These are phyloP conservation scores for Polyporus arcularius DNA, from an alignment of 768 basidiomycete species.

Conservation along the genomic window DNA sequence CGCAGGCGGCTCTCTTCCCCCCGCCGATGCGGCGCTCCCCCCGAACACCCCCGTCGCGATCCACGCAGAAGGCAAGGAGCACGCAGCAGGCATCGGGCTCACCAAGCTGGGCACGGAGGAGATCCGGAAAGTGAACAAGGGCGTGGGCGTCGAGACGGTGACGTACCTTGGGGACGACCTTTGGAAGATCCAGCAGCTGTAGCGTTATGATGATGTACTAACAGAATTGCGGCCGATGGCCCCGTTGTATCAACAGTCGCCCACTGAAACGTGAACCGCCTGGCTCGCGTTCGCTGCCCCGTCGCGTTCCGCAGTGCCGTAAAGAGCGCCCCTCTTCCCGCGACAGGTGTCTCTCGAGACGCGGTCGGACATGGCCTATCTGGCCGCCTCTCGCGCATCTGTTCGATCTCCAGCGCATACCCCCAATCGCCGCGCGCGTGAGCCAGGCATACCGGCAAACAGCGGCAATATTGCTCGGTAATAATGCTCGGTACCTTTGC, in stretches of 20 bases:
- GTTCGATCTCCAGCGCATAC: too few species aligned
- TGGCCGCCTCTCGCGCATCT: too few species aligned
- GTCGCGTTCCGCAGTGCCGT: background rate
- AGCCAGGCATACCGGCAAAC: background rate
- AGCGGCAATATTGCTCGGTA: background rate
- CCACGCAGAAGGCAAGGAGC: constrained; percentile 94
- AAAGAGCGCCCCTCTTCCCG: background rate
- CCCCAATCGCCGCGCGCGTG: background rate
- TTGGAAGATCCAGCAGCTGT: constrained; percentile 71
- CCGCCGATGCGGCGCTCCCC: constrained; percentile 63
- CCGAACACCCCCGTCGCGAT: constrained; percentile 85
- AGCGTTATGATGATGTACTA: constrained; percentile 18
- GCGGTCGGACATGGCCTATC: background rate
- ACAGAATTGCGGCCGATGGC: constrained; percentile 2
- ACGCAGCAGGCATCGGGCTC: constrained; percentile 84
- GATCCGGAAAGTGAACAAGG: constrained; percentile 88
- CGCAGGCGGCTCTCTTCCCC: constrained; percentile 83
- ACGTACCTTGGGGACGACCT: constrained; percentile 87
- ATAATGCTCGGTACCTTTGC: background rate
- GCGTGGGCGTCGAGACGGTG: constrained; percentile 71
- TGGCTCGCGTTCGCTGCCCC: background rate
- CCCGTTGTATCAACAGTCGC: background rate
- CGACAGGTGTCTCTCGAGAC: background rate
- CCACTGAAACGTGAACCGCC: background rate
- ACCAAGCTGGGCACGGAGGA: constrained; percentile 86